Evolutionary conservation across 345 rosid species (phyloP).

Genomic region (Camelina neglecta): DNA sequence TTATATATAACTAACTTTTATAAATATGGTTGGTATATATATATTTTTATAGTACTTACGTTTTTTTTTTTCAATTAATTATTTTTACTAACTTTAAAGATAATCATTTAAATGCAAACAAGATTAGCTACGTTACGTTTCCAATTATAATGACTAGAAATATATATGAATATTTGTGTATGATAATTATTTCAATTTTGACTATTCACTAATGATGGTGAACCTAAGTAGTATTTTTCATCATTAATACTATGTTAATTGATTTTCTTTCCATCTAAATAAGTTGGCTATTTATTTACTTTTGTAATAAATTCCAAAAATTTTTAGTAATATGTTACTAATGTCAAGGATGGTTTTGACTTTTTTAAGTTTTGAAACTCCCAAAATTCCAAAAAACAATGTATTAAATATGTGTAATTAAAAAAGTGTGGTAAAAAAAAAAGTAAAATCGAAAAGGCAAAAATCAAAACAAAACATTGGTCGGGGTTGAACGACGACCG

Average conservation of each 20-base stretch:
- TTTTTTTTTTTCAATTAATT: too few relatives aligned
- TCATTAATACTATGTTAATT: not conserved
- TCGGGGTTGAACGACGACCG: constrained; percentile 41
- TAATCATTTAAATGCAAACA: not conserved
- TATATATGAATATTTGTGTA: too few relatives aligned
- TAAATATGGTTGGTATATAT: not conserved
- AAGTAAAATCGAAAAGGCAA: not conserved
- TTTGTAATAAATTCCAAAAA: not conserved
- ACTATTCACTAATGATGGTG: too few relatives aligned
- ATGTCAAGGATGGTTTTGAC: not conserved
- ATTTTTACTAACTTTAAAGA: too few relatives aligned
- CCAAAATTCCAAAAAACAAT: not conserved
- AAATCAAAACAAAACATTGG: constrained; percentile 3
- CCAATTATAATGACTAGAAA: not conserved
- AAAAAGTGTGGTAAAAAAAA: not conserved
- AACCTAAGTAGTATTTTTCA: too few relatives aligned
- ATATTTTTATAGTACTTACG: too few relatives aligned
- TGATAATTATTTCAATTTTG: too few relatives aligned
- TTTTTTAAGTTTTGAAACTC: too few relatives aligned
- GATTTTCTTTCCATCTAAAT: not conserved
- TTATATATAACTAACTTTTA: not conserved
- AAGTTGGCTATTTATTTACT: not conserved
- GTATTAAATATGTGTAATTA: not conserved
- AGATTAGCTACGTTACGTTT: not conserved
- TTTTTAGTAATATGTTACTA: not conserved